phyloP scores from a whole-genome alignment of 352 stramenopile genomes.

The Globisporangium polare region DNA sequence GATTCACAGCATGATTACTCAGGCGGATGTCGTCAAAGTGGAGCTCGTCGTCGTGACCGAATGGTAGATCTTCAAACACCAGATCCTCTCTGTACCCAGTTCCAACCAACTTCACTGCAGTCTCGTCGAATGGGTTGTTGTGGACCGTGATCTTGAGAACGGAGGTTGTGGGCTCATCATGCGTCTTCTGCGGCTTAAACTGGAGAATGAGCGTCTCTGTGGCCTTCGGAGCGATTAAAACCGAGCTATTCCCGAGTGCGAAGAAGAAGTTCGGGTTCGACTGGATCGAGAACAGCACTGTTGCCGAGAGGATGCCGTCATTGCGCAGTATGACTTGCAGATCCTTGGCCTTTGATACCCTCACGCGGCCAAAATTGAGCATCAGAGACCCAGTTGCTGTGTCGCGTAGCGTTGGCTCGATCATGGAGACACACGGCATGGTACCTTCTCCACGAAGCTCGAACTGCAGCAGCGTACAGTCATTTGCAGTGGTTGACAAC shows the following conservation, averaged over 20 bases:
- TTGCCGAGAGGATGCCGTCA: conserved; percentile 89
- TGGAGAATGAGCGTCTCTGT: conserved; percentile 61
- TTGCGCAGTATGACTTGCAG: conserved; percentile 80
- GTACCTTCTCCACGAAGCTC: conserved; percentile 90
- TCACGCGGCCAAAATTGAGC: conserved; percentile 82
- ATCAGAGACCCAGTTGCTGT: conserved; percentile 44
- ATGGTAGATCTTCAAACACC: conserved; percentile 84
- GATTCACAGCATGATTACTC: not conserved
- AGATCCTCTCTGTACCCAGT: conserved; percentile 82
- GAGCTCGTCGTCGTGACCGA: conserved; percentile 69
- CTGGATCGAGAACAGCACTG: conserved; percentile 87
- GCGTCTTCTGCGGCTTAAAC: conserved; percentile 80
- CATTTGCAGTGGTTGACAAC: not conserved
- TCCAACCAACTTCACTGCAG: conserved; percentile 62
- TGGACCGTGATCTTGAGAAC: conserved; percentile 85
- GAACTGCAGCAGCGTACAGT: conserved; percentile 69
- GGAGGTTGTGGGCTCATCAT: conserved; percentile 49
- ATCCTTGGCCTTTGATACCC: conserved; percentile 67
- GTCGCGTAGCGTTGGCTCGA: conserved; percentile 73
- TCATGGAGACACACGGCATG: conserved; percentile 89
- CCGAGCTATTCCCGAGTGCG: conserved; percentile 63
- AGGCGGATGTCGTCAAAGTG: conserved; percentile 87
- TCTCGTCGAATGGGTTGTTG: conserved; percentile 91
- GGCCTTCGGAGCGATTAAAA: conserved; percentile 64
- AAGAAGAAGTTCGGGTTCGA: conserved; percentile 76